phyloP scores from a whole-genome alignment of 257 asterid genomes.

The Ocimum tenuiflorum region DNA sequence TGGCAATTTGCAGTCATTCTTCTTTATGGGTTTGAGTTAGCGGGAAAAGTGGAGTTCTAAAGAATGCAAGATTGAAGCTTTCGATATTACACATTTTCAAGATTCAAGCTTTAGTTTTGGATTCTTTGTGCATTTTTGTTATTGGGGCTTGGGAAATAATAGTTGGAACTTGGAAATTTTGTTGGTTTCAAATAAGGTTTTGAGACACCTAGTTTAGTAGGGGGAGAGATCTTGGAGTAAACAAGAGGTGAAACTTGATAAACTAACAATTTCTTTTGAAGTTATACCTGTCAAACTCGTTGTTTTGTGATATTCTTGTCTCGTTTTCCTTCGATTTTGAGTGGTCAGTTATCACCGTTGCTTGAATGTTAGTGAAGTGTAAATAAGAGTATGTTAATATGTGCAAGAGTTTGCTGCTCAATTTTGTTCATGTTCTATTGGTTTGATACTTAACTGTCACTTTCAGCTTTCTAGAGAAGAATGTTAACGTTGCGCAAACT shows the following conservation, averaged over 20 bases:
- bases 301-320: background rate
- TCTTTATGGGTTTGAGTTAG: background rate
- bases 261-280: background rate
- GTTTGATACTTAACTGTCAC: too few relatives aligned
- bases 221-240: background rate
- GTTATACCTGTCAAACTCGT: background rate
- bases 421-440: too few relatives aligned
- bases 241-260: background rate
- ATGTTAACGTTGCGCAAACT: too few relatives aligned
- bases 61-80: background rate
- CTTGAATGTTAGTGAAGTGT: background rate
- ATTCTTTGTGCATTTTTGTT: background rate
- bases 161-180: background rate
- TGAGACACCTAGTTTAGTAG: background rate
- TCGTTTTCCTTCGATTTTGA: background rate
- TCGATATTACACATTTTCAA: background rate
- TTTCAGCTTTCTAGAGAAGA: background rate
- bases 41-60: conserved; percentile 5
- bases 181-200: conserved; percentile 13
- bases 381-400: too few relatives aligned
- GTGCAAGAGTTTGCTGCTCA: too few relatives aligned
- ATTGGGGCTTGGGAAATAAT: background rate
- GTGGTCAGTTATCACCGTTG: background rate
- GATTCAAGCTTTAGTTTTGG: conserved; percentile 1
- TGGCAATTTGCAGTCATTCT: background rate